Evolutionary conservation across 306 rosid species (phyloP), one percentile per base, ranked within the genome.

Genomic region (Rubus parviflorus): DNA sequence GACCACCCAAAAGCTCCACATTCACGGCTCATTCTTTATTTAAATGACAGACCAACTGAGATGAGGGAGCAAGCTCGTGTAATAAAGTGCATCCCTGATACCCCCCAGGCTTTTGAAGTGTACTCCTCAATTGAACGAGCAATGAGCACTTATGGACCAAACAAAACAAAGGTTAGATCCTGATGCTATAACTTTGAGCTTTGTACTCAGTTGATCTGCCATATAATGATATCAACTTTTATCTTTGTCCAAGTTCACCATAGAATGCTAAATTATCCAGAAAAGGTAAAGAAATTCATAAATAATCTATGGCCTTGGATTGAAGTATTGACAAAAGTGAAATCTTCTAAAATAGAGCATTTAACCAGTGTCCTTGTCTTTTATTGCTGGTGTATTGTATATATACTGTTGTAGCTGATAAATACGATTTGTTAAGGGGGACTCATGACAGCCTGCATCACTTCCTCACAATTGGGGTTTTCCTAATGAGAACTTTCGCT

Each of bases 71-170:
- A 86, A 54, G 22, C 49, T 56, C 91, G 90, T 63, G 72, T 81
- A 52, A 74, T 95, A 84, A 95, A 92, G 81, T 95, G 99, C 81
- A 49, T 22, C 70, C 87, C 42, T 74, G 97, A 85, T 64, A 83
- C 91, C 61, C 83, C 49, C 48, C 97, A 92, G 81, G 91, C 97
- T 73, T 67, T 90, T 76, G 86, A 91, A 75, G 88, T 89, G 82
- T 90, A 95, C 87, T 45, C 91, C 72, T 88, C 99, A 80, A 90
- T 95, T 82, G 92, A 88, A 70, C 92, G 72, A 76, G 97, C 97
- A 62, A 62, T 81, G 85, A 79, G 84, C 80, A 88, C 88, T 75
- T 95, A 92, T 1, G 92, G 96, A 69, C 90, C 91, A 30, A 83
- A 86, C 23, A 83, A 79, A 79, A 73, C 92, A 45, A 95, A 95